Conservation (phyloP, 2,329 filamentous ascomycete species). For the Domatiomyces catenatus region DNA sequence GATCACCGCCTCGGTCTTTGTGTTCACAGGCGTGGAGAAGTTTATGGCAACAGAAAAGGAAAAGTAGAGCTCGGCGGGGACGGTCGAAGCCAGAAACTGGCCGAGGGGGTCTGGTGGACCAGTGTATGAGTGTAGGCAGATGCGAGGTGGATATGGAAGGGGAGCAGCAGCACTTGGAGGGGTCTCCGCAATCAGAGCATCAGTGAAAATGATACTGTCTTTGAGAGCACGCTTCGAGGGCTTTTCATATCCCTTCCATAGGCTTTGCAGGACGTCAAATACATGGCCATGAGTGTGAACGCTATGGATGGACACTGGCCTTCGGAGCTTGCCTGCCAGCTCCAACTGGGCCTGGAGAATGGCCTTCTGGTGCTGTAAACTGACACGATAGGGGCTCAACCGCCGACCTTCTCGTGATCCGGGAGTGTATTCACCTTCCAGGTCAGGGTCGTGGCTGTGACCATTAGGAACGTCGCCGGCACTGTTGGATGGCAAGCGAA, state of each 20-base stretch:
- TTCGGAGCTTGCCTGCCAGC: conserved; percentile 42
- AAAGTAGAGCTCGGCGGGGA: conserved; percentile 68
- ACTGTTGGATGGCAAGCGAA: conserved; percentile 43
- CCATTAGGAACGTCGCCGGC: conserved; percentile 22
- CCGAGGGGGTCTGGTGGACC: conserved; percentile 58
- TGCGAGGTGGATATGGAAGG: conserved; percentile 64
- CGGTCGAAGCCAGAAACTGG: conserved; percentile 58
- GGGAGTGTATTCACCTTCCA: conserved; percentile 32
- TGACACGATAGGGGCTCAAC: conserved; percentile 42
- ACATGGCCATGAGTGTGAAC: conserved; percentile 47
- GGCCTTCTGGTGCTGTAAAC: conserved; percentile 41
- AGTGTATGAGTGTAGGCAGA: conserved; percentile 90
- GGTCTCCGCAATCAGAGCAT: conserved; percentile 17
- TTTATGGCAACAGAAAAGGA: conserved; percentile 82
- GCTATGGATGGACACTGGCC: conserved; percentile 47
- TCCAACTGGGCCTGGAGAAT: conserved; percentile 43
- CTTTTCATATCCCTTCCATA: conserved; percentile 44
- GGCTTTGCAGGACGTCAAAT: conserved; percentile 38
- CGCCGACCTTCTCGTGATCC: conserved; percentile 45
- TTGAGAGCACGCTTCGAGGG: conserved; percentile 36
- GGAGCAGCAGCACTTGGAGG: conserved; percentile 19
- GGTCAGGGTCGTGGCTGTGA: background rate
- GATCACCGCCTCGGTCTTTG: conserved; percentile 50
- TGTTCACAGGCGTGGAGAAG: conserved; percentile 39
- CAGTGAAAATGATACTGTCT: conserved; percentile 20